Conservation (phyloP, 2,329 filamentous ascomycete genomes). For the Monosporascus sp. region DNA sequence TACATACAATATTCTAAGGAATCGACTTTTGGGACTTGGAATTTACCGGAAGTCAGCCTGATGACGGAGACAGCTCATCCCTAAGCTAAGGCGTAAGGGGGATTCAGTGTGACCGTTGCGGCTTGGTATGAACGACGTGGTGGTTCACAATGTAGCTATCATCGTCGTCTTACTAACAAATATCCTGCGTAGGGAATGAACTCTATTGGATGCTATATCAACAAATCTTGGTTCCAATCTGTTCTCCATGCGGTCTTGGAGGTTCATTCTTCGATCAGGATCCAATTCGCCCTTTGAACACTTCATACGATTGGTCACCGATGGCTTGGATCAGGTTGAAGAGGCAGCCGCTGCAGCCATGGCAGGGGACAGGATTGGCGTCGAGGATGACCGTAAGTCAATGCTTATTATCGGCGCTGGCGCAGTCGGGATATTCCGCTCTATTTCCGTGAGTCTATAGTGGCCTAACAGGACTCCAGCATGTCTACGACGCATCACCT, state of each 20-base stretch:
- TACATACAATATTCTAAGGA: too few relatives aligned
- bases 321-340: constrained; percentile 11
- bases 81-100: too few relatives aligned
- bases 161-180: not conserved
- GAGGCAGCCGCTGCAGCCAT: constrained; percentile 12
- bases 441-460: not conserved
- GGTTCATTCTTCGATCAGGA: too few relatives aligned
- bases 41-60: too few relatives aligned
- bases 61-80: too few relatives aligned
- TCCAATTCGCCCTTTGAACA: too few relatives aligned
- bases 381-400: constrained; percentile 21
- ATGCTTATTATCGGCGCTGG: constrained; percentile 38
- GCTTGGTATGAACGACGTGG: constrained; percentile 4
- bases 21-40: too few relatives aligned
- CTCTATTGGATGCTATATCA: too few relatives aligned
- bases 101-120: not conserved
- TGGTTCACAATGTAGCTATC: constrained; percentile 2
- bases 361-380: constrained; percentile 14
- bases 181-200: not conserved
- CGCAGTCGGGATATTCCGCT: constrained; percentile 27
- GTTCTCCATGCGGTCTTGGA: too few relatives aligned
- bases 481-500: constrained; percentile 57
- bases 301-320: constrained; percentile 2
- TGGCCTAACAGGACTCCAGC: constrained; percentile 11
- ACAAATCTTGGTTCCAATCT: too few relatives aligned